These are phyloP conservation scores for Saturnispora sanitii DNA, from an alignment of 805 yeast species.

Conservation along the genomic window DNA sequence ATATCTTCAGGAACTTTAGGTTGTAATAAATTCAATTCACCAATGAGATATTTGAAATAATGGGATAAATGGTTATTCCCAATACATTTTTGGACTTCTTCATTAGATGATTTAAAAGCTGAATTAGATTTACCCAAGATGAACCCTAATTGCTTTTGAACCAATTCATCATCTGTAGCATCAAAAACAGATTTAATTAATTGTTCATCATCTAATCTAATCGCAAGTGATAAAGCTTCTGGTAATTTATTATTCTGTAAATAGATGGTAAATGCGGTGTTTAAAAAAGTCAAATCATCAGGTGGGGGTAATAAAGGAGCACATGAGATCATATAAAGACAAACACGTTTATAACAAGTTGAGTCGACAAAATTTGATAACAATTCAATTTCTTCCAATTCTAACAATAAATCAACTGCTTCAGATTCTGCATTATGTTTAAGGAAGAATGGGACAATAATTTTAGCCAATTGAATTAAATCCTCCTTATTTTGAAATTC, in stretches of 20 bases:
- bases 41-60: constrained; percentile 68
- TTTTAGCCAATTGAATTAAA: constrained; percentile 56
- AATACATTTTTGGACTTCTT: constrained; percentile 72
- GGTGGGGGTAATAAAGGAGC: constrained; percentile 96
- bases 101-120: constrained; percentile 59
- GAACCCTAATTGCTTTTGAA: constrained; percentile 87
- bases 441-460: constrained; percentile 80
- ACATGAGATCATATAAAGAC: constrained; percentile 90
- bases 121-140: constrained; percentile 81
- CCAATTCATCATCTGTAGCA: constrained; percentile 60
- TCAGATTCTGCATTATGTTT: constrained; percentile 97
- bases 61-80: constrained; percentile 72
- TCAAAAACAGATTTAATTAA: constrained; percentile 72
- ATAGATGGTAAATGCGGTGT: constrained; percentile 83
- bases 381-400: constrained; percentile 78
- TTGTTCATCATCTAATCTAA: constrained; percentile 74
- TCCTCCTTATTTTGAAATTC: constrained; percentile 18
- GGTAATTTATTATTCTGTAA: constrained; percentile 69
- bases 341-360: constrained; percentile 76
- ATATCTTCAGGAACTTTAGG: constrained; percentile 94
- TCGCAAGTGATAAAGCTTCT: constrained; percentile 84
- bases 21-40: constrained; percentile 79
- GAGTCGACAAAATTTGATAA: constrained; percentile 79
- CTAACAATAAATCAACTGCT: constrained; percentile 88
- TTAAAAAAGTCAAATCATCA: constrained; percentile 75